Evolutionary conservation across 2,329 filamentous ascomycete species (phyloP).

Genomic region (Alternaria brassicicola): DNA sequence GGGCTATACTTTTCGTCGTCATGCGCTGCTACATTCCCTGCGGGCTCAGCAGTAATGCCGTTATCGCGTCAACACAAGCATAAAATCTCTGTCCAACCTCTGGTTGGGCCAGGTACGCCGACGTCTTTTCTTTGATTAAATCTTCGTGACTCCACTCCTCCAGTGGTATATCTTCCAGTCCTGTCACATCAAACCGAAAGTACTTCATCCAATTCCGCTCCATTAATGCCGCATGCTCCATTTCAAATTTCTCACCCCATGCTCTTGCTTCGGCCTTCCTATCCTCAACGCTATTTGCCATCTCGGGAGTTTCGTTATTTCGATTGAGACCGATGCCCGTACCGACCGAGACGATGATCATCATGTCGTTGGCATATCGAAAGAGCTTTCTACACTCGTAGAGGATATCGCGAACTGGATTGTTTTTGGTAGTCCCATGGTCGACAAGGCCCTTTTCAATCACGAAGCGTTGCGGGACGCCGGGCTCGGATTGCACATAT

Average conservation of each 20-base stretch:
- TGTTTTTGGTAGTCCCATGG: slow-evolving; percentile 41
- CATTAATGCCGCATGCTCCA: slow-evolving; percentile 32
- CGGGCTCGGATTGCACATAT: slow-evolving; percentile 26
- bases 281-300: slow-evolving; percentile 36
- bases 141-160: slow-evolving; percentile 41
- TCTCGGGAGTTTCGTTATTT: slow-evolving; percentile 28
- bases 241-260: slow-evolving; percentile 33
- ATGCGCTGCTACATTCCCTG: slow-evolving; percentile 4
- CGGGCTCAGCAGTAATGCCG: slow-evolving; percentile 24
- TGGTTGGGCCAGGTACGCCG: slow-evolving; percentile 31
- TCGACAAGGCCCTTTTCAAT: slow-evolving; percentile 41
- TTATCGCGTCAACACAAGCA: slow-evolving; percentile 39
- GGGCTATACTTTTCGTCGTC: background rate
- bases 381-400: slow-evolving; percentile 43
- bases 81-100: slow-evolving; percentile 36
- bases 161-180: slow-evolving; percentile 34
- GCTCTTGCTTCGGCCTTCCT: slow-evolving; percentile 24
- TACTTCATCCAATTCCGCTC: slow-evolving; percentile 41
- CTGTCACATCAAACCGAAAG: slow-evolving; percentile 41
- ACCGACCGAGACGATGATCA: slow-evolving; percentile 41
- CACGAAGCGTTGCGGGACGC: slow-evolving; percentile 24
- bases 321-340: slow-evolving; percentile 31
- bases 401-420: slow-evolving; percentile 38
- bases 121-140: slow-evolving; percentile 36
- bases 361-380: slow-evolving; percentile 39